Evolutionary conservation across 768 basidiomycete species (phyloP).

Genomic region (Coprinopsis cinerea): DNA sequence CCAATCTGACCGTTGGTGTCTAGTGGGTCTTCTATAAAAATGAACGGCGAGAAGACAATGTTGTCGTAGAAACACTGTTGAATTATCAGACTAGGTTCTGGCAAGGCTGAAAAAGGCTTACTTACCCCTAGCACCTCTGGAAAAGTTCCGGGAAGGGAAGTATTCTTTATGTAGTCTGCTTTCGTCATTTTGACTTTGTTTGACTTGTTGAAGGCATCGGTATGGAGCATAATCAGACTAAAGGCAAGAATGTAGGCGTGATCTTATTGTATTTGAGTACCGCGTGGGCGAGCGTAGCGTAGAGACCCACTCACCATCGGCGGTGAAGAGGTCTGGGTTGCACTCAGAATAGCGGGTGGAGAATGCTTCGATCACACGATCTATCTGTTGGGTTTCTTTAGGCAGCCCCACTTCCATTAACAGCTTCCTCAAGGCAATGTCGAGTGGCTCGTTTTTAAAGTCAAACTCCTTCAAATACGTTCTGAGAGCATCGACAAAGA

Average conservation of each 20-base stretch:
- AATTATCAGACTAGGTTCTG: background rate
- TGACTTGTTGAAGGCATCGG: conserved; percentile 95
- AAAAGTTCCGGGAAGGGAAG: conserved; percentile 76
- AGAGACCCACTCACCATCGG: conserved; percentile 49
- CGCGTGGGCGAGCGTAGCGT: background rate
- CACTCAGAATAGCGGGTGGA: conserved; percentile 77
- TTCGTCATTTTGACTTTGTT: conserved; percentile 98
- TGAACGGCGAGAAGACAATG: conserved; percentile 92
- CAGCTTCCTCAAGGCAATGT: conserved; percentile 83
- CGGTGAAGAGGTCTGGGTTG: conserved; percentile 74
- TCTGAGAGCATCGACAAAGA: conserved; percentile 63
- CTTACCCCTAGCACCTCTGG: conserved; percentile 83
- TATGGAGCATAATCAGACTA: conserved; percentile 97
- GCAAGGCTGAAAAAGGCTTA: conserved; percentile 2
- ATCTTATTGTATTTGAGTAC: conserved; percentile 38
- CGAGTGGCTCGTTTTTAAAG: conserved; percentile 77
- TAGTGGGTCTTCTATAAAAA: conserved; percentile 88
- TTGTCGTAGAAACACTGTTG: conserved; percentile 92
- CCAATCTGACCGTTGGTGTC: conserved; percentile 59
- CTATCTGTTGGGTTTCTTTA: conserved; percentile 96
- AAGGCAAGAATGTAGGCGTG: conserved; percentile 95
- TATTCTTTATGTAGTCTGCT: conserved; percentile 90
- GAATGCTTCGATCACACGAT: conserved; percentile 95
- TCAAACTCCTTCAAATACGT: conserved; percentile 72
- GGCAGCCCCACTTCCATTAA: conserved; percentile 91